phyloP scores from a whole-genome alignment of 2,329 filamentous ascomycete genomes.

The Xylariaceae sp. region DNA sequence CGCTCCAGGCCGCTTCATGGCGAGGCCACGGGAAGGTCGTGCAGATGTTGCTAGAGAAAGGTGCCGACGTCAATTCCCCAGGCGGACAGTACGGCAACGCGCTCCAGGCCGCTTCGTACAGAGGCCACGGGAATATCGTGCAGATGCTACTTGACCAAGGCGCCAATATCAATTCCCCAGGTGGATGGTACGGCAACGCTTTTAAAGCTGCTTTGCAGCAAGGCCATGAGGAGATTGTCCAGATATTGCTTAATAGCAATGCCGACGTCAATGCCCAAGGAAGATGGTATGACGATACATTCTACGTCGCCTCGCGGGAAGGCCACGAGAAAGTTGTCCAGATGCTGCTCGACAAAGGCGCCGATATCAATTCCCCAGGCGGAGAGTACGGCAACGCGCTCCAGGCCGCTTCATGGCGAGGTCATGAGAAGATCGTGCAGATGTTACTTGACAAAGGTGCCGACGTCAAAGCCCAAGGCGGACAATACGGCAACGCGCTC shows the following conservation, averaged over 20 bases:
- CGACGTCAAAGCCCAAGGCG: constrained; percentile 1
- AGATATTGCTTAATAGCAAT: too few relatives aligned
- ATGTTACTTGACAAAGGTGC: too few relatives aligned
- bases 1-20: too few relatives aligned
- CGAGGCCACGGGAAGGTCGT: neutral
- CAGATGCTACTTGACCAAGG: neutral
- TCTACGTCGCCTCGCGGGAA: neutral
- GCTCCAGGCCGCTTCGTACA: too few relatives aligned
- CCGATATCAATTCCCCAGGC: neutral
- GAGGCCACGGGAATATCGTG: too few relatives aligned
- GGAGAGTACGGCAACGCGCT: too few relatives aligned
- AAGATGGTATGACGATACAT: neutral
- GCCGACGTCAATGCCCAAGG: constrained; percentile 1
- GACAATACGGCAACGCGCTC: neutral
- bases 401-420: neutral
- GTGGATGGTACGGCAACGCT: too few relatives aligned
- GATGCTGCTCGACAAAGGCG: neutral
- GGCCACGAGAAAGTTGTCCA: too few relatives aligned
- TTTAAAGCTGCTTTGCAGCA: neutral
- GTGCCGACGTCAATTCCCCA: too few relatives aligned
- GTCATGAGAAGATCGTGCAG: too few relatives aligned
- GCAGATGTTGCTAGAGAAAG: neutral
- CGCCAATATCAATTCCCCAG: constrained; percentile 1
- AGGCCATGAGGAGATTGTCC: too few relatives aligned
- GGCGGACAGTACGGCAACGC: too few relatives aligned